Evolutionary conservation across 495 filamentous ascomycete species (phyloP).

Genomic region (Corynascus novoguineensis): DNA sequence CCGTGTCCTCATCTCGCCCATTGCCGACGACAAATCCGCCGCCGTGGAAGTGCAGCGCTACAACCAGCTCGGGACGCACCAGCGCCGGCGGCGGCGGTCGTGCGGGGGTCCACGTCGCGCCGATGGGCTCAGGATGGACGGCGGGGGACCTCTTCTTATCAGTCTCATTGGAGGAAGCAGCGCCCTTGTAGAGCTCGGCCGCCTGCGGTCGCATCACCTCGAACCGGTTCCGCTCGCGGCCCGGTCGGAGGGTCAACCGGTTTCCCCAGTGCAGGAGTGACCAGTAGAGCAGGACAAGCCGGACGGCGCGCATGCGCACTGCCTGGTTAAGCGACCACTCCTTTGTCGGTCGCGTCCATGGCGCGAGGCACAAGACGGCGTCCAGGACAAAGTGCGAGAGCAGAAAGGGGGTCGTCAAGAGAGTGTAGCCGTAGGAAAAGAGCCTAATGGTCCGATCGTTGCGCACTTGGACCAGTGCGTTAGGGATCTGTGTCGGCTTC

Average conservation of each 20-base stretch:
- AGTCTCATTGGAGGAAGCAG: neutral
- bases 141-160: too few relatives aligned
- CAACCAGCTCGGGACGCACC: neutral
- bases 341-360: constrained; percentile 11
- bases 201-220: constrained; percentile 9
- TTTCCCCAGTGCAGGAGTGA: constrained; percentile 4
- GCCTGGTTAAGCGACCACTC: constrained; percentile 17
- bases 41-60: constrained; percentile 50
- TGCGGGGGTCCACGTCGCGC: constrained; percentile 23
- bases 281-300: constrained; percentile 12
- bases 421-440: constrained; percentile 1
- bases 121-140: constrained; percentile 11
- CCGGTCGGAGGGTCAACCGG: constrained; percentile 7
- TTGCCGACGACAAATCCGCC: constrained; percentile 45
- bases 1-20: constrained; percentile 34
- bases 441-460: neutral
- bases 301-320: constrained; percentile 12
- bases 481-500: neutral
- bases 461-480: neutral
- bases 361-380: constrained; percentile 5
- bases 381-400: constrained; percentile 14
- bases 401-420: constrained; percentile 13
- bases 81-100: neutral
- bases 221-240: constrained; percentile 17
- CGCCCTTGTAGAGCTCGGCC: constrained; percentile 11